These are phyloP conservation scores for Gaeumannomyces tritici DNA, from an alignment of 2,329 filamentous ascomycete genomes.

Conservation along the genomic window DNA sequence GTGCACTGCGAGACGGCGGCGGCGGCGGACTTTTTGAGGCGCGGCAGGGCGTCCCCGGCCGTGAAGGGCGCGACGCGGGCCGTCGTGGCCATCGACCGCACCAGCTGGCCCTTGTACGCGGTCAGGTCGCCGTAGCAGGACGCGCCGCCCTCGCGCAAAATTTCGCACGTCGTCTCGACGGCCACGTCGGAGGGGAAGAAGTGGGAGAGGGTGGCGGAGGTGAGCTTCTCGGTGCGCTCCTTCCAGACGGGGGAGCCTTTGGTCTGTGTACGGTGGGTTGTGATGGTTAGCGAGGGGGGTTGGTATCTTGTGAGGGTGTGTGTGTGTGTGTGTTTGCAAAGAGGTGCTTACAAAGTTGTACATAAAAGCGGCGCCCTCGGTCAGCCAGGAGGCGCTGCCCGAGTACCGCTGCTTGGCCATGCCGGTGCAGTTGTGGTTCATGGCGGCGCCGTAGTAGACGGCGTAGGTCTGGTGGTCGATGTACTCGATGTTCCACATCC, in stretches of 20 bases:
- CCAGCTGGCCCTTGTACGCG: slow-evolving; percentile 54
- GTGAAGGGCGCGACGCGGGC: slow-evolving; percentile 56
- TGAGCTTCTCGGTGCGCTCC: slow-evolving; percentile 43
- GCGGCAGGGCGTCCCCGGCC: slow-evolving; percentile 39
- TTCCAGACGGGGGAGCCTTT: slow-evolving; percentile 35
- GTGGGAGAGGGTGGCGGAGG: slow-evolving; percentile 35
- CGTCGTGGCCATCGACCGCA: slow-evolving; percentile 50
- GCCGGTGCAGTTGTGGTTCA: slow-evolving; percentile 47
- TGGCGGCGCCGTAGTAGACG: slow-evolving; percentile 55
- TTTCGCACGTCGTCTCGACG: slow-evolving; percentile 56
- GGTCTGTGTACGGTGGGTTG: slow-evolving; percentile 19
- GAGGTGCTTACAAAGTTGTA: slow-evolving; percentile 42
- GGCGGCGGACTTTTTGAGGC: slow-evolving; percentile 43
- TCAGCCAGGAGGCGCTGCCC: slow-evolving; percentile 53
- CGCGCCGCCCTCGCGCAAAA: not conserved
- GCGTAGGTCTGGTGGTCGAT: slow-evolving; percentile 45
- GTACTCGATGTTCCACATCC: slow-evolving; percentile 43
- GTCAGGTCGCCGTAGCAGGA: slow-evolving; percentile 47
- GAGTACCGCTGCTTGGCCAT: slow-evolving; percentile 56
- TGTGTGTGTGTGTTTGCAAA: no score
- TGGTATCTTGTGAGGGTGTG: no score
- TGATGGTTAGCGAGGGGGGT: not conserved
- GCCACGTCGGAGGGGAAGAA: slow-evolving; percentile 59
- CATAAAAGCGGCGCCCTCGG: slow-evolving; percentile 58
- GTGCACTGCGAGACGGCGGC: slow-evolving; percentile 48